Base-by-base conservation (phyloP, 1,284 basidiomycete genomes). In the Naganishia liquefaciens region DNA sequence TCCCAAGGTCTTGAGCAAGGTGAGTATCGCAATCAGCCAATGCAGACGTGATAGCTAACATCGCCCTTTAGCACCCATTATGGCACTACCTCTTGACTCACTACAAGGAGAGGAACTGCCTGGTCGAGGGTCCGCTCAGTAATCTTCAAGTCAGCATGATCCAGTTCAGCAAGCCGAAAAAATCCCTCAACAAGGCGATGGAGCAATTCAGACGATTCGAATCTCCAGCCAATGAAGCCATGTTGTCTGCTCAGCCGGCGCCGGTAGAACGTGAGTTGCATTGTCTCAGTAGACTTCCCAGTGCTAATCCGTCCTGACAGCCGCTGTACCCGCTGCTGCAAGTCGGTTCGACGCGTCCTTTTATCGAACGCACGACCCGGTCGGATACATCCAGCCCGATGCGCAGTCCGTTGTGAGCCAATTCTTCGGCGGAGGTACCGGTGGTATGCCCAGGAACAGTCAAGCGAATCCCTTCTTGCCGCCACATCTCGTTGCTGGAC, bases 81-180 rank as follows among this genome's bases (percentile, higher is more conserved):
- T 99, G 96, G 96, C 93, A 99, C 77, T 94, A 95, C 76, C 87
- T 99, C 61, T 84, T 99, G 61, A 96, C 93, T 0, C 96, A 99
- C 77, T 99, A 95, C 86, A 99, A 99, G 81, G 95, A 98, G 80
- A 93, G 91, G 79, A 87, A 83, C 64, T 88, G 87, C 73, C 87
- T 99, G 54, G 96, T 99, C 30, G 96, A 99, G 78, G 96, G 96
- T 2, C 92, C 94, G 1, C 83, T 99, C 60, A 95, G 87, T 78
- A 99, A 99, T 79, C 81, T 99, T 43, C 96, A 98, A 77, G 85
- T 93, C 5, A 94, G 91, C 80, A 95, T 99, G 94, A 97, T 99
- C 64, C 96, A 98, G 76, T 98, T 99, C 81, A 92, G 89, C 83
- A 93, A 94, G 79, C 93, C 94, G 21, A 86, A 92, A 62, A 88